Percentiles rank a stretch among this genome's conserved stretches.
phyloP scores from a whole-genome alignment of 352 stramenopile species.

The Phytophthora boehmeriae region DNA sequence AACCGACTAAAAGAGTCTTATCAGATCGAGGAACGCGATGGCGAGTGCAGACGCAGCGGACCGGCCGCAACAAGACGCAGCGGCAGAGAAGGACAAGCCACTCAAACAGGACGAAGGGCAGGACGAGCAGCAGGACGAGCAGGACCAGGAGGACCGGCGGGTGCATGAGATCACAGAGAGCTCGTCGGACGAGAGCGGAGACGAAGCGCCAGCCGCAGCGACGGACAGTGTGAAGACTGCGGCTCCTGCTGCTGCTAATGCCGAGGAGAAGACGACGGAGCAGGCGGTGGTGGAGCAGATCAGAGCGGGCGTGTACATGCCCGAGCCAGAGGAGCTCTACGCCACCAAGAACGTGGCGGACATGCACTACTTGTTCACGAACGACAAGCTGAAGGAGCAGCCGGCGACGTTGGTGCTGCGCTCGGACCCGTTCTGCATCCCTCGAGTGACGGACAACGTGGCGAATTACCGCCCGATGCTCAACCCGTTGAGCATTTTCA shows the following conservation, averaged over 20 bases:
- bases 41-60: not conserved
- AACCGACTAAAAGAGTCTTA: too few species aligned
- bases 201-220: conserved; percentile 10
- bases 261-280: conserved; percentile 20
- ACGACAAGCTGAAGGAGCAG: conserved; percentile 67
- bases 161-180: conserved; percentile 50
- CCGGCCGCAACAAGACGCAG: not conserved
- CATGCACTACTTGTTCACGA: conserved; percentile 68
- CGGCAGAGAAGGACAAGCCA: not conserved
- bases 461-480: conserved; percentile 67
- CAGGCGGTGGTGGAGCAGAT: conserved; percentile 28
- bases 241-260: not conserved
- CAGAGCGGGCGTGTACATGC: conserved; percentile 23
- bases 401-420: conserved; percentile 51
- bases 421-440: conserved; percentile 76
- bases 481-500: conserved; percentile 75
- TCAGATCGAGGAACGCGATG: conserved; percentile 9
- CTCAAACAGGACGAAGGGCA: not conserved
- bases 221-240: not conserved
- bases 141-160: not conserved
- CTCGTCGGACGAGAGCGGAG: conserved; percentile 40
- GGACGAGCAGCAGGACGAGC: conserved; percentile 4
- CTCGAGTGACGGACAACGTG: conserved; percentile 75
- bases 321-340: conserved; percentile 30
- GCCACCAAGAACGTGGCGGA: conserved; percentile 50